These are phyloP conservation scores for Heterobasidion parviporum DNA, from an alignment of 1,284 basidiomycete genomes.

Conservation along the genomic window DNA sequence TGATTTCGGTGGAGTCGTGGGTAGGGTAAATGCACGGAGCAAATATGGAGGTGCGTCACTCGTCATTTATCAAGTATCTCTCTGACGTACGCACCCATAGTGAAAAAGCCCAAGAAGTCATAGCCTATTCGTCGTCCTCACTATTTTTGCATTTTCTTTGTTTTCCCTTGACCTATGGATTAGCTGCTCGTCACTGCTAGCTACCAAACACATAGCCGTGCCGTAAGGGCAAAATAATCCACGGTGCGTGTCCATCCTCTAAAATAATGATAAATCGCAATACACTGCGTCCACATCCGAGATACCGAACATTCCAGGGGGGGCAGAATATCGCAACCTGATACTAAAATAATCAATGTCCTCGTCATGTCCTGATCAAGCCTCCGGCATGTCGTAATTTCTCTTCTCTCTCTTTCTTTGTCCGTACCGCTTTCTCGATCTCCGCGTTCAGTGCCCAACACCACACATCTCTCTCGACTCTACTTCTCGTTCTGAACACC, in stretches of 20 bases:
- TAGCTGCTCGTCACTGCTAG: background rate
- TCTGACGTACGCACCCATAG: slow-evolving; percentile 28
- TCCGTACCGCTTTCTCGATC: slow-evolving; percentile 67
- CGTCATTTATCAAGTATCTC: slow-evolving; percentile 2
- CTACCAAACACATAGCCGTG: background rate
- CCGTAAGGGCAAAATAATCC: background rate
- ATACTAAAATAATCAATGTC: no score
- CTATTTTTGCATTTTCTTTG: background rate
- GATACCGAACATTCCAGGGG: no score
- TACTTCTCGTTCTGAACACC: slow-evolving; percentile 69
- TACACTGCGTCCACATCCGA: no score
- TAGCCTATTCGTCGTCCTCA: slow-evolving; percentile 1
- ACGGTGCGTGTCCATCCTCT: background rate
- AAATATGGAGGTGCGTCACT: slow-evolving; percentile 81
- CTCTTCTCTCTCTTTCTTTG: slow-evolving; percentile 48
- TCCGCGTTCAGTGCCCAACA: slow-evolving; percentile 80
- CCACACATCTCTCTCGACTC: slow-evolving; percentile 81
- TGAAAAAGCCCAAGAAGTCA: slow-evolving; percentile 81
- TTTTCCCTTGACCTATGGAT: background rate
- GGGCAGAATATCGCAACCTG: no score
- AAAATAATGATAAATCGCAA: background rate
- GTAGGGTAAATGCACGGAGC: slow-evolving; percentile 76
- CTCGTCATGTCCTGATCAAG: slow-evolving; percentile 21
- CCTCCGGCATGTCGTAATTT: slow-evolving; percentile 50
- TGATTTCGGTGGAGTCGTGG: slow-evolving; percentile 89